phyloP scores from a whole-genome alignment of 1,139 yeast genomes.

The Casaregolazyma suthepensis region DNA sequence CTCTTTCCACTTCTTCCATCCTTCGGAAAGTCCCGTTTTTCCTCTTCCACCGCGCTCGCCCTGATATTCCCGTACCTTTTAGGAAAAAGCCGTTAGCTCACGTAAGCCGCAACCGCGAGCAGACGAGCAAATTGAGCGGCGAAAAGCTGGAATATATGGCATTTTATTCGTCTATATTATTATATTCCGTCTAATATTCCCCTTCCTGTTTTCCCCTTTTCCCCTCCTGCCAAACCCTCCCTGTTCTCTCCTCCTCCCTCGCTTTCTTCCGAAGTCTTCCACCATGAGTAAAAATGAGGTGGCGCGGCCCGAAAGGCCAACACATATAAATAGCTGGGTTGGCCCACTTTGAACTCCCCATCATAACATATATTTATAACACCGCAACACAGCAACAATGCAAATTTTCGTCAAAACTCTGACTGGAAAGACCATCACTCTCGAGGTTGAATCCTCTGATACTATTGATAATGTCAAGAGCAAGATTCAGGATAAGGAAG shows the following conservation, averaged over 20 bases:
- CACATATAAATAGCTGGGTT: background rate
- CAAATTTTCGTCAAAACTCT: constrained; percentile 74
- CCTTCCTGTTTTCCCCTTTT: too few species aligned
- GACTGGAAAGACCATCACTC: constrained; percentile 75
- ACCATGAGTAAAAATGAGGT: background rate
- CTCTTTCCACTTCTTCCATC: background rate
- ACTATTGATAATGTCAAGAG: constrained; percentile 80
- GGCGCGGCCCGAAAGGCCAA: background rate
- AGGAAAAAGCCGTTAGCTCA: background rate
- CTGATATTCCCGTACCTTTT: background rate
- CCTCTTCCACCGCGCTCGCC: background rate
- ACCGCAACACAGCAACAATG: constrained; percentile 34
- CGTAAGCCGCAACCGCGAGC: background rate
- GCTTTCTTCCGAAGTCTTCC: background rate
- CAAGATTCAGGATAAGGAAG: constrained; percentile 81
- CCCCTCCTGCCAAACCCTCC: background rate
- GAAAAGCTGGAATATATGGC: background rate
- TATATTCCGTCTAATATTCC: background rate
- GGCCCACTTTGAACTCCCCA: background rate
- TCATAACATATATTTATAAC: background rate
- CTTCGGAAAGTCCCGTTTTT: background rate
- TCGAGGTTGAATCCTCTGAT: constrained; percentile 85
- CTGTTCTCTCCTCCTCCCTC: background rate
- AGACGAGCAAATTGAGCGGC: background rate
- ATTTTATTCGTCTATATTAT: background rate